Evolutionary conservation across 306 rosid species (phyloP).

Genomic region (Lupinus albus): DNA sequence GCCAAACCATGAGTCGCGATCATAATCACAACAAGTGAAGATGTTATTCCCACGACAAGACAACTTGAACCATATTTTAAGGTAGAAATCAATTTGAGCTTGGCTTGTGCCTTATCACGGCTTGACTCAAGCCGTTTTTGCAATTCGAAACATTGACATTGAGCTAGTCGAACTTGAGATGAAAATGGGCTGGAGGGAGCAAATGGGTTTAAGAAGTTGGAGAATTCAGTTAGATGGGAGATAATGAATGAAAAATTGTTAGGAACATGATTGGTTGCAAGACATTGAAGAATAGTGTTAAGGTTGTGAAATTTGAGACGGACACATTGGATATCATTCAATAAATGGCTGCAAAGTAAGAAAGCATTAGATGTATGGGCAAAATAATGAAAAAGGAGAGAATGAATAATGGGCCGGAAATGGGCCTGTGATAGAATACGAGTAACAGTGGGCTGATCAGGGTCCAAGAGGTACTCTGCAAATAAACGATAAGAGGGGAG

Average conservation of each 20-base stretch:
- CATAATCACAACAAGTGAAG: conserved; percentile 52
- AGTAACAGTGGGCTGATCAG: conserved; percentile 52
- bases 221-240: conserved; percentile 36
- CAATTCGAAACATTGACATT: conserved; percentile 43
- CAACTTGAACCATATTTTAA: conserved; percentile 49
- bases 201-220: conserved; percentile 45
- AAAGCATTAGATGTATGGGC: conserved; percentile 67
- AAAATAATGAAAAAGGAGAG: conserved; percentile 62
- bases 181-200: not conserved
- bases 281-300: conserved; percentile 38
- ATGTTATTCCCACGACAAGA: conserved; percentile 42
- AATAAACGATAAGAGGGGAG: conserved; percentile 82
- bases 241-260: not conserved
- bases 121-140: conserved; percentile 55
- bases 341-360: conserved; percentile 54
- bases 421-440: conserved; percentile 46
- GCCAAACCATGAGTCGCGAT: conserved; percentile 60
- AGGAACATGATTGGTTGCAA: not conserved
- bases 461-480: conserved; percentile 70
- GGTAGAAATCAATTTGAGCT: conserved; percentile 34
- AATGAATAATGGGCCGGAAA: conserved; percentile 28
- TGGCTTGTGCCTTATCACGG: conserved; percentile 51
- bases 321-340: conserved; percentile 57
- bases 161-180: conserved; percentile 19
- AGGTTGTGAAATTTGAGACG: conserved; percentile 49